These are phyloP conservation scores for Megacollybia marginata DNA, from an alignment of 768 basidiomycete genomes.

Conservation along the genomic window DNA sequence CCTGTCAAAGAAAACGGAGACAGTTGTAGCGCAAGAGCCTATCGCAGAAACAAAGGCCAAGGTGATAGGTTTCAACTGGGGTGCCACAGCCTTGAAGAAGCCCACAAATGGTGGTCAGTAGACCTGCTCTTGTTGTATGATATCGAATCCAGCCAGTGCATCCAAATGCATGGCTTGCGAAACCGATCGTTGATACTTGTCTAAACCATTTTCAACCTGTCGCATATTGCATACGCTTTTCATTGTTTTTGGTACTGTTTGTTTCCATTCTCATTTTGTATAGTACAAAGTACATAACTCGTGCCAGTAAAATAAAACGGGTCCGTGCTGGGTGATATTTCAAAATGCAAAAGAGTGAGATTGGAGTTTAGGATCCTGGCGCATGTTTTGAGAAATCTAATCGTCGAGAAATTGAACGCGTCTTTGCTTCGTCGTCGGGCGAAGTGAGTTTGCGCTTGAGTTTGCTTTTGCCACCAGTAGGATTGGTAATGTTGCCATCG, in stretches of 20 bases:
- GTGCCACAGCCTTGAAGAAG: constrained; percentile 32
- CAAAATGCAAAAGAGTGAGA: constrained; percentile 2
- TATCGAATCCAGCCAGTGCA: neutral
- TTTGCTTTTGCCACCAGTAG: constrained; percentile 27
- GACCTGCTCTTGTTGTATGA: constrained; percentile 36
- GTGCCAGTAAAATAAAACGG: neutral
- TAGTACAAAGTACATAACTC: neutral
- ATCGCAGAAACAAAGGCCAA: constrained; percentile 9
- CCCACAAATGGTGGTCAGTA: constrained; percentile 26
- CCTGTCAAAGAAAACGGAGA: constrained; percentile 14
- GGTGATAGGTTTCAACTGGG: constrained; percentile 32
- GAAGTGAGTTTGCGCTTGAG: constrained; percentile 69
- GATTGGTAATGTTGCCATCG: constrained; percentile 59
- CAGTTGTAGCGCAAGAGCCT: constrained; percentile 3
- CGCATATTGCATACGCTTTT: neutral
- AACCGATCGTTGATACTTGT: neutral
- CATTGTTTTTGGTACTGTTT: constrained; percentile 1
- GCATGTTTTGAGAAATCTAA: constrained; percentile 61
- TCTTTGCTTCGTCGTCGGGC: constrained; percentile 38
- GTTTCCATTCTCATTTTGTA: neutral
- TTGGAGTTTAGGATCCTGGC: constrained; percentile 21
- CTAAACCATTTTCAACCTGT: too few species aligned
- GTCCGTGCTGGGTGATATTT: too few species aligned
- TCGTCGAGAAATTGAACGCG: constrained; percentile 57
- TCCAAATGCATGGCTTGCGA: constrained; percentile 16